Conservation (phyloP, 441 rosid genomes). For the Pelargonium cotyledonis region DNA sequence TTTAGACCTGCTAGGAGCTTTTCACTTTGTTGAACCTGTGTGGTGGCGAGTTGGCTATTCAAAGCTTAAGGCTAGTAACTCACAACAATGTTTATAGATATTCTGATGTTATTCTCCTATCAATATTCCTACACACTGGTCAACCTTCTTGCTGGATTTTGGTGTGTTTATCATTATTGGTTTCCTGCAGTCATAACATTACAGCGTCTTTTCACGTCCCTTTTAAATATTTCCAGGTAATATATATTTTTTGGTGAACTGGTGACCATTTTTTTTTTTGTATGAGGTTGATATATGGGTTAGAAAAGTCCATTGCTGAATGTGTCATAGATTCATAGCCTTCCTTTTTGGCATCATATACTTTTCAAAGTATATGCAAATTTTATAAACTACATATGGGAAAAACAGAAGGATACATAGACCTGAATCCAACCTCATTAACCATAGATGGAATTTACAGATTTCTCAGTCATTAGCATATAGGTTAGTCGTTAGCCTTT, state of each 20-base stretch:
- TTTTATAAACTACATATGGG: no score
- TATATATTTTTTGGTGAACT: neutral
- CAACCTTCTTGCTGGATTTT: conserved; percentile 7
- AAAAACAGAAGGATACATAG: no score
- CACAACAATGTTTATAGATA: neutral
- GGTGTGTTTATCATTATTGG: neutral
- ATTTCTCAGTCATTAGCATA: no score
- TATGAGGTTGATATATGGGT: neutral
- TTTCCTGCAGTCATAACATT: neutral
- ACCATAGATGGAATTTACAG: no score
- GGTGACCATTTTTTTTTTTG: neutral
- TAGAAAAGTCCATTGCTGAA: neutral
- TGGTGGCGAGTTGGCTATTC: conserved; percentile 97
- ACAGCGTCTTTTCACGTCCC: neutral
- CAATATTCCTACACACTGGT: neutral
- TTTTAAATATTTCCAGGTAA: neutral
- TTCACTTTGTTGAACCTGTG: conserved; percentile 74
- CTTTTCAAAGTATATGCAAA: no score
- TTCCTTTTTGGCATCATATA: neutral
- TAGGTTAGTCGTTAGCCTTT: no score
- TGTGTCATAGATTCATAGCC: neutral
- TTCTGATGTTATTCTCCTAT: conserved; percentile 4
- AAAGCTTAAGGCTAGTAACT: conserved; percentile 57
- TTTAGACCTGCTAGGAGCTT: conserved; percentile 55
- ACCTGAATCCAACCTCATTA: no score